Base-by-base conservation (phyloP, 2,329 filamentous ascomycete species). In the Periconia sp. region DNA sequence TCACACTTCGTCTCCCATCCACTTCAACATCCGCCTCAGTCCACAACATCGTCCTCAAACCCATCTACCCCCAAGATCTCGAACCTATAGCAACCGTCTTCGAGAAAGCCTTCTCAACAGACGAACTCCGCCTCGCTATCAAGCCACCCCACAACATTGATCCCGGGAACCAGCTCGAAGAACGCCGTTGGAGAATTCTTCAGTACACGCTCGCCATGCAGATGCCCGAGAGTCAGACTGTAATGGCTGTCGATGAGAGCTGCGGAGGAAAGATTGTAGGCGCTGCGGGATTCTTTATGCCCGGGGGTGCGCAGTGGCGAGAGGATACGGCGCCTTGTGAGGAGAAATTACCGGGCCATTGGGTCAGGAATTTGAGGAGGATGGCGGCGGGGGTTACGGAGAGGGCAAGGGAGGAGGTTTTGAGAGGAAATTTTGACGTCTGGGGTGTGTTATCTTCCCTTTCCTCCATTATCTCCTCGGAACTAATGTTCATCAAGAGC, bases 401-500 rank as follows among this genome's bases (percentile, higher is more conserved):
- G 17, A 24, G 30, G 31, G 25, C 21, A 23, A 40, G 46, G 32
- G 39, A 49, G 30, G 32, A 22, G 11, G 38, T 43, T 11, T 22
- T 49, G 13, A 26, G 34, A n/a, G 49, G 39, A 4, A 18, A 46
- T 36, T 31, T 36, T 16, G 15, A 40, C 21, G 41, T 52, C n/a
- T 52, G 49, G 49, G 43, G 49, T 52, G 41, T 17, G 46, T 42
- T 13, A 18, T 8, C 19, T 39, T 36, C 22, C 12, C n/a, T n/a
- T 29, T 22, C n/a, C 18, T 31, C 7, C 8, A 25, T n/a, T 23
- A 4, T 24, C 2, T 21, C 19, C 11, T 18, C 3, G 21, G n/a
- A 11, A 28, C 22, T 32, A 15, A 28, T 8, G 11, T 4, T 5
- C 11, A 7, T 28, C 15, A 23, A 54, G 46, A 58, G 29, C 52